Conservation (phyloP, 164 flowering plant genomes). For the Annona squamosa region DNA sequence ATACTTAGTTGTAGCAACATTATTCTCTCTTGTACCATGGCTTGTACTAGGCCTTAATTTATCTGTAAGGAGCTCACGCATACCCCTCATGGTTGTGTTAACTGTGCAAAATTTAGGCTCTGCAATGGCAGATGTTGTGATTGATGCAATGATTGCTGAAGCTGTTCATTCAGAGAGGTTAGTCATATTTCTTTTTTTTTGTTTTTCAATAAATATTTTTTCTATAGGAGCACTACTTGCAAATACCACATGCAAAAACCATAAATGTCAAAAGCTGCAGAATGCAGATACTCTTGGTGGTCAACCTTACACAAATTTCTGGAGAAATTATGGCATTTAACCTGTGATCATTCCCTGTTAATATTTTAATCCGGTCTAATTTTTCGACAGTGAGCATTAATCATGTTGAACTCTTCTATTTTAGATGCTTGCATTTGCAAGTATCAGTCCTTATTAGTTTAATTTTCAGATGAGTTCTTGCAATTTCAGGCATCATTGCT, state of each 20-base stretch:
- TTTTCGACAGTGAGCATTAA: neutral
- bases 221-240: neutral
- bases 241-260: neutral
- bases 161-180: constrained; percentile 66
- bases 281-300: neutral
- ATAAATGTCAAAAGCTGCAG: neutral
- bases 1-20: constrained; percentile 60
- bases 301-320: neutral
- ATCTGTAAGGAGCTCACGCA: constrained; percentile 45
- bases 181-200: constrained; percentile 11
- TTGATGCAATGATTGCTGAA: constrained; percentile 98
- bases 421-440: neutral
- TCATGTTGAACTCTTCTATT: neutral
- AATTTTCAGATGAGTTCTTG: neutral
- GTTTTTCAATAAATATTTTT: no score
- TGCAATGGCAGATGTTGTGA: constrained; percentile 94
- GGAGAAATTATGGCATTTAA: neutral
- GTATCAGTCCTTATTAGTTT: neutral
- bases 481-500: neutral
- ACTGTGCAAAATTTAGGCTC: constrained; percentile 83
- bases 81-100: constrained; percentile 50
- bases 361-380: neutral
- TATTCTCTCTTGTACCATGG: constrained; percentile 83
- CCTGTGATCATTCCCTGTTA: neutral
- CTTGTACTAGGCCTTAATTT: constrained; percentile 46